A percentile compares a stretch with the other conserved stretches of the same genome.
These are phyloP conservation scores for Hyphopichia fennica DNA, from an alignment of 1,139 yeast species.

Conservation along the genomic window DNA sequence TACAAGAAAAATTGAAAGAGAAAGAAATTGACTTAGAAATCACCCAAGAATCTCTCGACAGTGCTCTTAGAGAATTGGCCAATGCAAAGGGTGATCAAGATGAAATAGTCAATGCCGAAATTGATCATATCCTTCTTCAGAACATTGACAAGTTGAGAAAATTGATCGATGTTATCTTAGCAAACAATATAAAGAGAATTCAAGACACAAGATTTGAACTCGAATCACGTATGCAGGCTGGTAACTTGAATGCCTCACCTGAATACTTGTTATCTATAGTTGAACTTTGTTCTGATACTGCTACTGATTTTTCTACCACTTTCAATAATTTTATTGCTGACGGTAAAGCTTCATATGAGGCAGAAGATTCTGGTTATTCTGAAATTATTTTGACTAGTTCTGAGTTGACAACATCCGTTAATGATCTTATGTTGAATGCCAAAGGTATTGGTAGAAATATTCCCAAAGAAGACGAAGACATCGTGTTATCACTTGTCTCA, in stretches of 20 bases:
- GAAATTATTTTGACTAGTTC: conserved; percentile 66
- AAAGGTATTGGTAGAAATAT: conserved; percentile 67
- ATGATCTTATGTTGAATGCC: conserved; percentile 66
- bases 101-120: conserved; percentile 56
- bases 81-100: conserved; percentile 56
- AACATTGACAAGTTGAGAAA: conserved; percentile 53
- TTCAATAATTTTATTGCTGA: conserved; percentile 80
- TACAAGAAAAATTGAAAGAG: conserved; percentile 55
- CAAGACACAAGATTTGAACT: conserved; percentile 75
- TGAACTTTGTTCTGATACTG: conserved; percentile 70
- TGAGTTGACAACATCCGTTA: conserved; percentile 61
- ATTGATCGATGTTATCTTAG: conserved; percentile 72
- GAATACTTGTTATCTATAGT: conserved; percentile 67
- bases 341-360: conserved; percentile 56
- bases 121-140: conserved; percentile 52
- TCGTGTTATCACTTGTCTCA: conserved; percentile 49
- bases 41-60: conserved; percentile 76
- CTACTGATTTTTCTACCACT: conserved; percentile 79
- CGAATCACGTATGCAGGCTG: conserved; percentile 80
- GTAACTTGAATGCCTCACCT: conserved; percentile 77
- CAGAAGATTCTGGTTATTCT: conserved; percentile 59
- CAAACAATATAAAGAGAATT: conserved; percentile 67
- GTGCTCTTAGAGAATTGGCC: conserved; percentile 62
- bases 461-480: conserved; percentile 55
- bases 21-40: conserved; percentile 81